Percentiles rank a stretch among this genome's conserved stretches.
Evolutionary conservation across 2,329 filamentous ascomycete species (phyloP).

Genomic region (Aspergillus sp.): DNA sequence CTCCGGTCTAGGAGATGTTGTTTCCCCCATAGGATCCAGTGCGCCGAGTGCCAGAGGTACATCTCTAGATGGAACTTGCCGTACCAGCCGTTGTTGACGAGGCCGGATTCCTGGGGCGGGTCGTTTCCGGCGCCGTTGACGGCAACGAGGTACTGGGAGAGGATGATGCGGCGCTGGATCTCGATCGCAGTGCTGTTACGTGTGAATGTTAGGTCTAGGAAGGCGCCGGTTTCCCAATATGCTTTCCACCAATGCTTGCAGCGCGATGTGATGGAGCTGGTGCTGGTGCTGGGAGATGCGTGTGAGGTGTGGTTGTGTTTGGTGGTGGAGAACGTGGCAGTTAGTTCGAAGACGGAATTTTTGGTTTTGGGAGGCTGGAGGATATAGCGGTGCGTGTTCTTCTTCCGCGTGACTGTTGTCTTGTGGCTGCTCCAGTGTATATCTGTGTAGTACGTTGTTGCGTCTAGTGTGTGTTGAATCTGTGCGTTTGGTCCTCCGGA

Average conservation of each 20-base stretch:
- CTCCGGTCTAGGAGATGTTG: constrained; percentile 1
- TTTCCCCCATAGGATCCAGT: constrained; percentile 38
- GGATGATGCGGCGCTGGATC: constrained; percentile 53
- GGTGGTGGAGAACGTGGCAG: not conserved
- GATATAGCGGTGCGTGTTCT: constrained; percentile 1
- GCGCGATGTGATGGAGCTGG: constrained; percentile 20
- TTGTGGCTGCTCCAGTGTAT: no score
- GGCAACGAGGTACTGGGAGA: constrained; percentile 55
- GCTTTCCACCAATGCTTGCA: constrained; percentile 46
- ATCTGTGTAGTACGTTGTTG: constrained; percentile 1
- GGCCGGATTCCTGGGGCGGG: constrained; percentile 37
- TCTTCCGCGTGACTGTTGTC: not conserved
- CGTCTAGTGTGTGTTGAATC: constrained; percentile 1
- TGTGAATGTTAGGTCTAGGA: constrained; percentile 50
- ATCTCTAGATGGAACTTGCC: constrained; percentile 59
- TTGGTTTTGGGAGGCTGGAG: not conserved
- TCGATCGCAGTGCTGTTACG: constrained; percentile 46
- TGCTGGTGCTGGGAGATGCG: constrained; percentile 6
- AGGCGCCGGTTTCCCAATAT: constrained; percentile 54
- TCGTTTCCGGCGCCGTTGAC: constrained; percentile 43
- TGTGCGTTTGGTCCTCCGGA: not conserved
- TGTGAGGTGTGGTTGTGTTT: no score
- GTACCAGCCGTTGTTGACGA: constrained; percentile 58
- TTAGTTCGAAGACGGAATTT: not conserved
- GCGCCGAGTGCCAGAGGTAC: constrained; percentile 54